These are phyloP conservation scores for Lepidium sativum DNA, from an alignment of 345 rosid genomes.

Conservation along the genomic window DNA sequence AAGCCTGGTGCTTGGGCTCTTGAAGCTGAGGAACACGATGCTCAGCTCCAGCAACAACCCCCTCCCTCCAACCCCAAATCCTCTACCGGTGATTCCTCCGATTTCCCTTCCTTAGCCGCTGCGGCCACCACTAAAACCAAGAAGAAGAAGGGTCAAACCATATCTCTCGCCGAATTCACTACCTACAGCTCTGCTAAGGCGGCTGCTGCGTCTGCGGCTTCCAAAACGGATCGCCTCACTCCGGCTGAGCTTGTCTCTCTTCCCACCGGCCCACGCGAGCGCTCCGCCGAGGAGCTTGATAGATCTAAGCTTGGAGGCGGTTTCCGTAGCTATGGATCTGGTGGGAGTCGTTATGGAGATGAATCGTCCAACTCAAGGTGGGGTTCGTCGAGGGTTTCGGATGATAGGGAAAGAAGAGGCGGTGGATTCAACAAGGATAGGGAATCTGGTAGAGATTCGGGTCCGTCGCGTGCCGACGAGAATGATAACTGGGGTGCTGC, in stretches of 20 bases:
- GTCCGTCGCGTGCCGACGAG: conserved; percentile 87
- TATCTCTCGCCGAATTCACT: conserved; percentile 60
- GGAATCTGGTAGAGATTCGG: conserved; percentile 41
- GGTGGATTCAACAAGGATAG: conserved; percentile 25
- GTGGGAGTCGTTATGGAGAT: conserved; percentile 24
- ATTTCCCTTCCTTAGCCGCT: conserved; percentile 59
- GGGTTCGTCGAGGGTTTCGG: conserved; percentile 58
- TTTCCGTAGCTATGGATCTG: conserved; percentile 41
- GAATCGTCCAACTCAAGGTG: conserved; percentile 52
- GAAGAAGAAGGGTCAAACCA: conserved; percentile 68
- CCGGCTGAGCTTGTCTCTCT: conserved; percentile 52
- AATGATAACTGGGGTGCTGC: conserved; percentile 72
- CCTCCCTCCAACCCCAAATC: not conserved
- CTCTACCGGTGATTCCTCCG: conserved; percentile 26
- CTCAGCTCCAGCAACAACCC: conserved; percentile 37
- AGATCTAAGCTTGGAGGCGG: conserved; percentile 72
- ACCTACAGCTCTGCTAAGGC: conserved; percentile 27
- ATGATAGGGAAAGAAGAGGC: conserved; percentile 31
- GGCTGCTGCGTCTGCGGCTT: conserved; percentile 5
- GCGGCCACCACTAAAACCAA: conserved; percentile 61
- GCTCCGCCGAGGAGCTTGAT: conserved; percentile 81
- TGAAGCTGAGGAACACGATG: conserved; percentile 79
- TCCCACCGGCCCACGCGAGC: conserved; percentile 88
- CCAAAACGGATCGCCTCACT: conserved; percentile 35
- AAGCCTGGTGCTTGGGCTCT: conserved; percentile 97